Evolutionary conservation across 148 eudicot species (phyloP), one percentile per base, ranked within the genome.

Genomic region (Rheum nobile): DNA sequence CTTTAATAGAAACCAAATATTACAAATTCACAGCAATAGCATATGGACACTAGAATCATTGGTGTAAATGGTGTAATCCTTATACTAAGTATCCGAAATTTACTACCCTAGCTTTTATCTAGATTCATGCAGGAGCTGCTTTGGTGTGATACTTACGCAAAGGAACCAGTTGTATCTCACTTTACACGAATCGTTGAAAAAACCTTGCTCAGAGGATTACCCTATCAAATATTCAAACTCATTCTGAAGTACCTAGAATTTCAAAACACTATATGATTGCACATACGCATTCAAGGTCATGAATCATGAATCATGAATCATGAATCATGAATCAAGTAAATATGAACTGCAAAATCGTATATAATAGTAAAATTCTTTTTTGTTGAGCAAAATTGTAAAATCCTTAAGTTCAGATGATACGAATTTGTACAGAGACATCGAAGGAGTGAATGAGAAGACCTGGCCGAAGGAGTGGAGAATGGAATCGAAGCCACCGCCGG

Each of bases 391-490:
- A 37, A 3, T 19, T 19, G 52, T 47, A 17, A 8, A 2, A 47
- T 2, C 2, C 4, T 14, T 2, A 2, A 47, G 52, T 4, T 14
- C 11, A 14, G 52, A 47, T 14, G 41, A 4, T 6, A 38, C 8
- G 41, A 38, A 38, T 38, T 38, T 38, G 8, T 10, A 38, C 1
- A 38, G 41, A 38, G 52, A 46, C 4, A 46, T 46, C 5, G 2
- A 21, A n/a, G 9, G 44, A 35, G 16, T 0, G 55, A 22, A n/a
- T 11, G 67, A 63, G 14, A 28, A 13, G 11, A 92, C 97, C 97
- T 88, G 92, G 29, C 92, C 95, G 63, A 92, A 92, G 5, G 82
- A 16, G 34, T 67, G 39, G 72, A 82, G 79, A 47, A 92, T 80
- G 75, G 82, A 81, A 67, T 84, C 87, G 72, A 92, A 82, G 43